Conservation (phyloP, 371 early-diverging fungal species). For the Syncephalastrum sp. region DNA sequence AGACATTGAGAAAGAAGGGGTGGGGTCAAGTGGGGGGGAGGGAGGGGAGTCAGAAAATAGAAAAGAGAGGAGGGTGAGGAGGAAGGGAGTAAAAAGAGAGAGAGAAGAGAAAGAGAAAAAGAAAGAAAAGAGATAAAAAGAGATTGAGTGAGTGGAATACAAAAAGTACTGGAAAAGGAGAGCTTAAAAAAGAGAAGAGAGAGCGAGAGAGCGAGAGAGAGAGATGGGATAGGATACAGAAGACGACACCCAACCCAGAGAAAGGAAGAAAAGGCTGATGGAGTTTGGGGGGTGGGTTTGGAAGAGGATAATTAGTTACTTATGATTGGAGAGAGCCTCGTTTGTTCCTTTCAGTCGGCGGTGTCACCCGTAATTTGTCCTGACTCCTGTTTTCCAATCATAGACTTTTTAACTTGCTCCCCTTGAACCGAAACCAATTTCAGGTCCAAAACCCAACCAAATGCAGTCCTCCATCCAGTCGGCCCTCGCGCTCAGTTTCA, state of each 20-base stretch:
- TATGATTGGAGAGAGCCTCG: neutral
- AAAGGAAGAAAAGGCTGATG: too few relatives aligned
- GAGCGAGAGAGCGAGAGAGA: too few relatives aligned
- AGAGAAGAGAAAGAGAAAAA: slow-evolving; percentile 9
- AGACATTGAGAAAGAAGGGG: slow-evolving; percentile 3
- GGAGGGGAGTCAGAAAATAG: slow-evolving; percentile 10
- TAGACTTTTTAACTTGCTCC: slow-evolving; percentile 6
- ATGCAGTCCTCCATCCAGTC: slow-evolving; percentile 7
- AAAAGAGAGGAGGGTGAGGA: slow-evolving; percentile 10
- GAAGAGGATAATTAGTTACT: too few relatives aligned
- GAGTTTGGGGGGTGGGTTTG: too few relatives aligned
- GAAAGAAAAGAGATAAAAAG: slow-evolving; percentile 3
- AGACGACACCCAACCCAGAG: too few relatives aligned
- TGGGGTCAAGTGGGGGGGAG: too few relatives aligned
- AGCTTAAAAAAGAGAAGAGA: too few relatives aligned
- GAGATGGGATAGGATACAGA: too few relatives aligned
- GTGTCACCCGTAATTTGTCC: slow-evolving; percentile 7
- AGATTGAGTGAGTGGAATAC: too few relatives aligned
- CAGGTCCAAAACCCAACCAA: slow-evolving; percentile 2
- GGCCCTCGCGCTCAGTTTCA: slow-evolving; percentile 15
- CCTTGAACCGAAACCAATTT: slow-evolving; percentile 9
- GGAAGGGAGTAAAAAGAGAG: too few relatives aligned
- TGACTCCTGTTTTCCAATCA: slow-evolving; percentile 7
- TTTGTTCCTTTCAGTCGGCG: slow-evolving; percentile 6
- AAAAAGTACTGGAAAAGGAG: too few relatives aligned